Percentiles rank a stretch among this genome's conserved stretches.
Evolutionary conservation across 306 rosid species (phyloP).

Genomic region (Nissolia schottii): DNA sequence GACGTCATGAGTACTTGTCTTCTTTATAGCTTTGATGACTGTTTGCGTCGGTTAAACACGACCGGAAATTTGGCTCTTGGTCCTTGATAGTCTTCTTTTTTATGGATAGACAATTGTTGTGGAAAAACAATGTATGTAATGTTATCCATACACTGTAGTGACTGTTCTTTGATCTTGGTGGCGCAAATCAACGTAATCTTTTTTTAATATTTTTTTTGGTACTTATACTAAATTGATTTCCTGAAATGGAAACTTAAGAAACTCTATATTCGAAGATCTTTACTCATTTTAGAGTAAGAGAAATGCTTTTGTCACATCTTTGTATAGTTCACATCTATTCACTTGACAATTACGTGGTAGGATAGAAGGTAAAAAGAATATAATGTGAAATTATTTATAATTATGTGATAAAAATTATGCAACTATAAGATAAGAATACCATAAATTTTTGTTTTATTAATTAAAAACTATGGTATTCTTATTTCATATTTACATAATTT

Average conservation of each 20-base stretch:
- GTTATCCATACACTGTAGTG: neutral
- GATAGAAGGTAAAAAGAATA: neutral
- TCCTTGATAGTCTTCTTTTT: neutral
- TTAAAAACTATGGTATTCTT: no score
- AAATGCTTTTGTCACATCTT: neutral
- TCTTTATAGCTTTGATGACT: neutral
- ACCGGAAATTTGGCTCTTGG: neutral
- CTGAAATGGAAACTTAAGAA: neutral
- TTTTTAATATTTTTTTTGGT: neutral
- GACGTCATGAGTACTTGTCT: neutral
- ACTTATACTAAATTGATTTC: neutral
- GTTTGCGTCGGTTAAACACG: neutral
- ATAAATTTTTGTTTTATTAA: neutral
- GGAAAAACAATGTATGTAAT: neutral
- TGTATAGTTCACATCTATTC: neutral
- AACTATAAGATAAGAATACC: neutral
- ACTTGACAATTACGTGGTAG: neutral
- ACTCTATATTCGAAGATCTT: neutral
- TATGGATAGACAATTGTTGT: neutral
- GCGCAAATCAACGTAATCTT: neutral
- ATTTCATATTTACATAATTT: no score
- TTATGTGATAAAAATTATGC: neutral
- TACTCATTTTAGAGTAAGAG: neutral
- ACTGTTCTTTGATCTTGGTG: neutral
- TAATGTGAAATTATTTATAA: neutral